Evolutionary conservation across 768 basidiomycete genomes (phyloP).

Genomic region (Lentinula detonsa): DNA sequence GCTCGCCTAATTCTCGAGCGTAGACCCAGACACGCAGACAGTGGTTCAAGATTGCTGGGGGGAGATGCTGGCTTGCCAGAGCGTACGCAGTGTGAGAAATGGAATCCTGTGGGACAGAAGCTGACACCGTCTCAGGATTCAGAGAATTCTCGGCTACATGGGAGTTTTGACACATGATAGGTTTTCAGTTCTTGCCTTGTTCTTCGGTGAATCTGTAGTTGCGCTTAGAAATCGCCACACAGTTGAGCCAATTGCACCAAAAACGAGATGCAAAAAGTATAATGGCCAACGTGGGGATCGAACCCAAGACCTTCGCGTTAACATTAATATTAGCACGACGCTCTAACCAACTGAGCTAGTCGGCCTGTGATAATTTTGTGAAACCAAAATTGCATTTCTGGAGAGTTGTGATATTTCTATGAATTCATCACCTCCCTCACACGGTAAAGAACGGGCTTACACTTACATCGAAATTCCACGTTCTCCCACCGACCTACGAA

Average conservation of each 20-base stretch:
- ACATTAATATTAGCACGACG: constrained; percentile 68
- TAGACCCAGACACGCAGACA: constrained; percentile 1
- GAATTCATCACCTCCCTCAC: no score
- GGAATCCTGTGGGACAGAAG: neutral
- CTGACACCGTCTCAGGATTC: neutral
- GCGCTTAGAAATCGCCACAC: no score
- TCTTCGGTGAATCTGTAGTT: no score
- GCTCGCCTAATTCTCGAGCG: neutral
- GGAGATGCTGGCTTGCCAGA: neutral
- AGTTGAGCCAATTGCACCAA: no score
- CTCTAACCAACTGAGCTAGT: constrained; percentile 94
- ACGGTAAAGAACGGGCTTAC: no score
- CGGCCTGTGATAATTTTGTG: constrained; percentile 36
- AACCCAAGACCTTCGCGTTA: constrained; percentile 73
- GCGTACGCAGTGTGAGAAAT: neutral
- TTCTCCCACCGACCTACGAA: no score
- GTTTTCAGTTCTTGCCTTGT: no score
- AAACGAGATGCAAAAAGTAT: neutral
- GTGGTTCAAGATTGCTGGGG: neutral
- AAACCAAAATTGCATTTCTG: no score
- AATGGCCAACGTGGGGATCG: constrained; percentile 73
- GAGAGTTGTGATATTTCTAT: no score
- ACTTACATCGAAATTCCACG: no score
- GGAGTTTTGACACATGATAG: neutral
- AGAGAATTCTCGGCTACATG: neutral